A percentile compares a stretch with the other conserved stretches of the same genome.
Conservation (phyloP, 2,329 filamentous ascomycete species). For the Graphilbum fragrans region DNA sequence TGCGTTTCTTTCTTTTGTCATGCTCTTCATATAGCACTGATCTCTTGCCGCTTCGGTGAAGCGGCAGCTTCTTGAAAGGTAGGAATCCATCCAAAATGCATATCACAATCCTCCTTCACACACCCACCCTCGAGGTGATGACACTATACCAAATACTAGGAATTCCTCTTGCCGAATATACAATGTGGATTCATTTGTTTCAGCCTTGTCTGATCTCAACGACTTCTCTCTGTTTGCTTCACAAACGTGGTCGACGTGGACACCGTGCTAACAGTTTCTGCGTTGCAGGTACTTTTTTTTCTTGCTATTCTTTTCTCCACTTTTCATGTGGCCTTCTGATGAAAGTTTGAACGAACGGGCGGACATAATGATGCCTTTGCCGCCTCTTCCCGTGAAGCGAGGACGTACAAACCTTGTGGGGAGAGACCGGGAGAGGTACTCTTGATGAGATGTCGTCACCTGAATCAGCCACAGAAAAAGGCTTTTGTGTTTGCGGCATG, state of each 20-base stretch:
- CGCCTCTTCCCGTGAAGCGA: constrained; percentile 37
- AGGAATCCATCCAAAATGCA: constrained; percentile 14
- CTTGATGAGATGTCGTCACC: constrained; percentile 57
- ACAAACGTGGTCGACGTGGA: not conserved
- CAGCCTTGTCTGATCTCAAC: constrained; percentile 54
- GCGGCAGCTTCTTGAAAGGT: constrained; percentile 30
- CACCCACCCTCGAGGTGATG: constrained; percentile 35
- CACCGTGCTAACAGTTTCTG: constrained; percentile 9
- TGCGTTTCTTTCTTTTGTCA: not conserved
- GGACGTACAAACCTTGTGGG: constrained; percentile 52
- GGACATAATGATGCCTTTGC: constrained; percentile 49
- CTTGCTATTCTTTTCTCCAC: constrained; percentile 15
- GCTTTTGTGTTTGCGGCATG: no score
- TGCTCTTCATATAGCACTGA: no score
- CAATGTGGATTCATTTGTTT: constrained; percentile 48
- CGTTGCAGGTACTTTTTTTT: constrained; percentile 8
- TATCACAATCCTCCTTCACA: constrained; percentile 3
- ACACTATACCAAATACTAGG: constrained; percentile 45
- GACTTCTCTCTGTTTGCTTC: not conserved
- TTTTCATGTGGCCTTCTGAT: constrained; percentile 31
- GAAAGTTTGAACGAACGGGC: constrained; percentile 58
- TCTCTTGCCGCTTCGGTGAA: no score
- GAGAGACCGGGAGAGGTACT: constrained; percentile 33
- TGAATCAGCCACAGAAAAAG: constrained; percentile 26
- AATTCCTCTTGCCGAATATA: constrained; percentile 59